Base-by-base conservation (phyloP, 805 yeast species). In the Candida vaughaniae region DNA sequence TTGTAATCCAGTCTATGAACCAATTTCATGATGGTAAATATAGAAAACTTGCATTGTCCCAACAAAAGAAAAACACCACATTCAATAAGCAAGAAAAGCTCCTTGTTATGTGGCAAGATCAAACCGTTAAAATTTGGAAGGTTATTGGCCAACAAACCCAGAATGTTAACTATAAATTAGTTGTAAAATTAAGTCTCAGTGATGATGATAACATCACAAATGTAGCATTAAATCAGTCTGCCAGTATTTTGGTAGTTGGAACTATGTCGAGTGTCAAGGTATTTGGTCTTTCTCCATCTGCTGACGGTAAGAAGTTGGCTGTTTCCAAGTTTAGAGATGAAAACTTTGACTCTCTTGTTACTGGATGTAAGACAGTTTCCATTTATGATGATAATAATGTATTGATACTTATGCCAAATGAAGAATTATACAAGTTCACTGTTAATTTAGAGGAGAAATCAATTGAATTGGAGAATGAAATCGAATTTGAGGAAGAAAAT, bases 161-260 rank as follows among this genome's bases (percentile, higher is more conserved):
- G 51, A 53, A 52, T 11, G 56, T 49, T 14, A 66, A 73, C 12
- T 78, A 74, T 52, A 76, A 74, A 40, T 58, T 89, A 41, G 79
- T 85, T 2, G 70, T 85, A 36, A 85, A 85, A 60, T 54, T 86
- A 50, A 65, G 75, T 2, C 62, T 83, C 41, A 70, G 78, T 31
- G 93, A 83, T 45, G 95, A 85, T 22, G 96, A 88, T 45, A 85
- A 85, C 60, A 82, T 93, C 33, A 66, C 88, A 1, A 63, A 74
- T 23, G 87, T 84, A 41, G 70, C 78, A 7, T 55, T 90, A 27
- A 82, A 88, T 14, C 71, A 73, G 16, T 78, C 78, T 46, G 90
- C 85, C 2, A 65, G 76, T 22, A 67, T 78, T 18, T 60, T 93
- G 35, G 83, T 82, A 0, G 93, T 90, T 15, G 78, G 89, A 5